Evolutionary conservation across 176 grass and related monocot species (phyloP), one percentile per base, ranked within the genome.

Genomic region (Carex kokanica): DNA sequence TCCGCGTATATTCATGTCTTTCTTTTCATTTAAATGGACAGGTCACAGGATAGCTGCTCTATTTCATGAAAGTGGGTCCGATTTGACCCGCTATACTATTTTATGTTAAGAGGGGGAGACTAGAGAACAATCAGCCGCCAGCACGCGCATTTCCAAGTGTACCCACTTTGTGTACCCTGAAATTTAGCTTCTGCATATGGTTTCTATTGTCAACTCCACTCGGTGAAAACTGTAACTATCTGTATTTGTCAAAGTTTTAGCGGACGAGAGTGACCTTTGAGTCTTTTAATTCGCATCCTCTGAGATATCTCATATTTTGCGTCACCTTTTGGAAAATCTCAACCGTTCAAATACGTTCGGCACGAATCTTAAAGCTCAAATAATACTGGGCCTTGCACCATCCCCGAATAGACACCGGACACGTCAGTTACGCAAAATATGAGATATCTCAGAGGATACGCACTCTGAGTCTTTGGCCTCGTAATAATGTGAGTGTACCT

Each of bases 131-230:
- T 53, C 13, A 55, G 49, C 73, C 0, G 47, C 73, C 49, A 2
- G 24, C 73, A 77, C 69, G 69, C 69, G 69, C 41, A 73, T 12
- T 73, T 49, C 69, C 69, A 73, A 49, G 69, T 49, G 69, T 49
- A 49, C 69, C 47, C 73, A 32, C 17, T 77, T 38, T 55, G 49
- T 75, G 72, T 77, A 73, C 40, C 69, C 69, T 77, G 23, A 52
- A 32, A 29, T 31, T 49, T 77, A 25, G 73, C 73, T 54, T 52
- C 2, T 17, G 49, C 13, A 18, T 27, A 5, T 53, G 49, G 47
- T 54, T 52, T 27, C 0, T 55, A 29, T 74, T 74, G 70, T 74
- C 24, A 77, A 77, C 41, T 77, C 47, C 49, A 55, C 43, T 52
- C 11, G 21, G 45, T 25, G 20, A 23, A 52, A 74, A 74, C 70